These are phyloP conservation scores for Flaveria floridana DNA, from an alignment of 140 eudicot genomes.

Conservation along the genomic window DNA sequence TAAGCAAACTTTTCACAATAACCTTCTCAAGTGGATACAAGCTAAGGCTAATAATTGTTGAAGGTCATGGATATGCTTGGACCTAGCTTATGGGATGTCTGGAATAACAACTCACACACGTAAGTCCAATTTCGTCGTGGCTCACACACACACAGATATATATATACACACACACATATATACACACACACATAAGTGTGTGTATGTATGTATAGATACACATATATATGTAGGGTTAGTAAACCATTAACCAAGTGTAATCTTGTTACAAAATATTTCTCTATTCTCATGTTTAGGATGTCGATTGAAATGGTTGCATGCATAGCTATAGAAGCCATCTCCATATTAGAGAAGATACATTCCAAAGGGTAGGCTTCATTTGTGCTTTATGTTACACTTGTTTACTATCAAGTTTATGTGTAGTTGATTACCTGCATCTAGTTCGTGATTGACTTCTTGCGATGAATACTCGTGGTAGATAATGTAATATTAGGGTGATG, in stretches of 20 bases:
- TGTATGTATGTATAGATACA: constrained; percentile 1
- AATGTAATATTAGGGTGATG: background rate
- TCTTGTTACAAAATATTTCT: constrained; percentile 1
- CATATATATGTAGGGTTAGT: background rate
- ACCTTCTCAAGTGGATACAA: background rate
- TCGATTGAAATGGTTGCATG: constrained; percentile 94
- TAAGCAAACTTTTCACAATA: background rate
- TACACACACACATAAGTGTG: background rate
- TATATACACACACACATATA: background rate
- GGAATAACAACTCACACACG: constrained; percentile 77
- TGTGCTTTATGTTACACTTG: background rate
- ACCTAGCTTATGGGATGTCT: constrained; percentile 90
- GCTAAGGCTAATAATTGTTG: constrained; percentile 14
- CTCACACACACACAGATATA: background rate
- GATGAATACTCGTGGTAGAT: background rate
- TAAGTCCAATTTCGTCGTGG: constrained; percentile 24
- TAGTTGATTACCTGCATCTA: background rate
- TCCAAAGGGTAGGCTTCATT: constrained; percentile 61
- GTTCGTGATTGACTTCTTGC: background rate
- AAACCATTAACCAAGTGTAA: background rate
- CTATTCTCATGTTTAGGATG: constrained; percentile 51
- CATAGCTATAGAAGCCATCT: constrained; percentile 88
- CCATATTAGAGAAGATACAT: constrained; percentile 86
- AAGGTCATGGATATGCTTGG: constrained; percentile 98
- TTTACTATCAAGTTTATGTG: background rate